A percentile compares a stretch with the other conserved stretches of the same genome.
These are phyloP conservation scores for Aquanectria penicillioides DNA, from an alignment of 2,329 filamentous ascomycete species.

Conservation along the genomic window DNA sequence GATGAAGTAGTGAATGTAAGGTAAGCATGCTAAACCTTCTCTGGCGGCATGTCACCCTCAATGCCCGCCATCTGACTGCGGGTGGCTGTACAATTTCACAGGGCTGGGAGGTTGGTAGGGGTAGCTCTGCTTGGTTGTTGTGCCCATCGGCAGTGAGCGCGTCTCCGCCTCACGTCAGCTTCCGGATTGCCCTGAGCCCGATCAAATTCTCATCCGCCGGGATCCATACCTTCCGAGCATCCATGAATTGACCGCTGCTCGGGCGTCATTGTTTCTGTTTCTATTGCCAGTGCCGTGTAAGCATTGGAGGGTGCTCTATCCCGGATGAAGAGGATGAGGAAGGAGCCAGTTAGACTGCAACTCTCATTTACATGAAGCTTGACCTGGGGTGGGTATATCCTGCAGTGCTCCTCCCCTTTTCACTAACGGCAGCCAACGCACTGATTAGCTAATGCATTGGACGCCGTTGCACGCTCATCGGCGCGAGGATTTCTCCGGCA, in stretches of 20 bases:
- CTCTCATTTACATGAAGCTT: conserved; percentile 19
- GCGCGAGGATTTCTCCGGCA: not conserved
- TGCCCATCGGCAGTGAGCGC: conserved; percentile 12
- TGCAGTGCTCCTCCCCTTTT: not conserved
- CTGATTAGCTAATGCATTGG: not conserved
- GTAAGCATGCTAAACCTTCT: conserved; percentile 18
- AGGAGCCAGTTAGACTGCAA: conserved; percentile 11
- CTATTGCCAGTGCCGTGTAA: not conserved
- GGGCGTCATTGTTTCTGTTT: conserved; percentile 13
- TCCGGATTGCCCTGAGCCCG: not conserved
- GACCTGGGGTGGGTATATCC: conserved; percentile 10
- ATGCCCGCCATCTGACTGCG: conserved; percentile 9
- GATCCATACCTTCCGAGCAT: not conserved
- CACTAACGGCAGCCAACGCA: conserved; percentile 3
- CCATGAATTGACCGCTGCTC: not conserved
- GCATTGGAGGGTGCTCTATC: conserved; percentile 9
- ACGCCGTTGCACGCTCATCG: not conserved
- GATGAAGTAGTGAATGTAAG: conserved; percentile 14
- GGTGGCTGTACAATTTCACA: conserved; percentile 19
- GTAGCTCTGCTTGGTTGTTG: not conserved
- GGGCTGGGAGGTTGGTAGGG: conserved; percentile 10
- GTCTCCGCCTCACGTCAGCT: conserved; percentile 27
- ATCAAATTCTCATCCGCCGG: not conserved
- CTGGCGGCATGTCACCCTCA: conserved; percentile 4
- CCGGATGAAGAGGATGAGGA: conserved; percentile 8